Evolutionary conservation across 2,329 filamentous ascomycete species (phyloP), one percentile per base, ranked within the genome.

Genomic region (Colletotrichum abscissum): DNA sequence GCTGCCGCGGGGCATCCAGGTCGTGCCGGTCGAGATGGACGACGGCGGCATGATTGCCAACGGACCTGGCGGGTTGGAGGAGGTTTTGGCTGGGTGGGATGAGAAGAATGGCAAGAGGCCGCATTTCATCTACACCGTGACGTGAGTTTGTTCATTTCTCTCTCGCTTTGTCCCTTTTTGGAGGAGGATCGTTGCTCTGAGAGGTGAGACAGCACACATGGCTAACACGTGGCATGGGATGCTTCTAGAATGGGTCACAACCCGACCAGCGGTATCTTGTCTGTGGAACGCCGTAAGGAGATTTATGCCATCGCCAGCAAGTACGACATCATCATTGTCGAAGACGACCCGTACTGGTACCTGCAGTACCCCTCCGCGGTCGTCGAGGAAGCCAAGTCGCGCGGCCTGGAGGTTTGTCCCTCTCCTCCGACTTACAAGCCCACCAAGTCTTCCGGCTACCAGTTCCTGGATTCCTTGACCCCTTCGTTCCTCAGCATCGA

Each of bases 311-410:
- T 98, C 16, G 97, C 94, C 83, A 91, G 91, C 80, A 90, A 92
- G 80, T 97, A 94, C 84, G 95, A 98, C 81, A 89, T 98, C 75
- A 90, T 98, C 78, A 98, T 98, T 76, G 85, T 97, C 74, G 96
- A 98, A 82, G 96, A 98, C 78, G 95, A 98, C 75, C 96, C 96
- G 6, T 98, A 98, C 85, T 98, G 95, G 94, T 96, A 97, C 81
- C 87, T 98, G 9, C 96, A 98, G 81, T 98, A 91, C 82, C 94
- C 95, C 0, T 93, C 93, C 0, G 92, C 93, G 0, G 89, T 85
- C 66, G 59, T 79, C 30, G 82, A 83, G 60, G 85, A 90, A 79
- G 85, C 89, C 77, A 85, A 87, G 78, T 86, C 87, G 22, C 82
- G 87, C 52, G 80, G 81, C 65, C 76, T 81, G 4, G 82, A 78